A percentile compares a stretch with the other conserved stretches of the same genome.
These are phyloP conservation scores for Digitaria exilis DNA, from an alignment of 202 grass and related monocot species.

Conservation along the genomic window DNA sequence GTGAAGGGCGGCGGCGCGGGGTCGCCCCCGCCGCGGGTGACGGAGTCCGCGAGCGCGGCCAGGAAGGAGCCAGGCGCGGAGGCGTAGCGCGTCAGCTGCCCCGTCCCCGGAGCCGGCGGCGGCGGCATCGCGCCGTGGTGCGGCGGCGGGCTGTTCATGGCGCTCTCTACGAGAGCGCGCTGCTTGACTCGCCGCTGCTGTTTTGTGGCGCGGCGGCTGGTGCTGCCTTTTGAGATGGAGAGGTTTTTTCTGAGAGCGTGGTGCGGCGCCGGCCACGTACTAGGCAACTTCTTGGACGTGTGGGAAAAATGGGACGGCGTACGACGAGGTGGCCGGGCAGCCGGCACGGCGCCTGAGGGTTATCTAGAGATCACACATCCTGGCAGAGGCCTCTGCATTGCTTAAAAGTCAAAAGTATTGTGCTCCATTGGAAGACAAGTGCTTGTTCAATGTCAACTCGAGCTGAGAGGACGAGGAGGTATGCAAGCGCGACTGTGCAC, in stretches of 20 bases:
- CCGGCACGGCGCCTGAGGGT: not conserved
- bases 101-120: not conserved
- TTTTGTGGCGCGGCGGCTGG: not conserved
- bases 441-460: not conserved
- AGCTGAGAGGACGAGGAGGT: not conserved
- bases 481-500: too few relatives aligned
- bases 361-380: not conserved
- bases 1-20: constrained; percentile 19
- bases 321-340: too few relatives aligned
- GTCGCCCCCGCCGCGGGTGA: constrained; percentile 14
- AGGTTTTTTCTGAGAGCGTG: too few relatives aligned
- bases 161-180: not conserved
- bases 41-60: constrained; percentile 59
- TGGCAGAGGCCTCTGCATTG: not conserved
- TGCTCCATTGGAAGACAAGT: not conserved
- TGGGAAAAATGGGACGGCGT: too few relatives aligned
- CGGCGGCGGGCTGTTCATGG: constrained; percentile 56
- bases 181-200: not conserved
- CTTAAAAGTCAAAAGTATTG: not conserved
- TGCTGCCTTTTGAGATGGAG: not conserved
- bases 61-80: constrained; percentile 75
- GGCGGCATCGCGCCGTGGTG: constrained; percentile 22
- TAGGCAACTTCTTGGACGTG: too few relatives aligned
- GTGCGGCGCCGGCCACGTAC: too few relatives aligned
- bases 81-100: constrained; percentile 59